Evolutionary conservation across 768 basidiomycete species (phyloP), one percentile per base, ranked within the genome.

Genomic region (Kondoa subrosea): DNA sequence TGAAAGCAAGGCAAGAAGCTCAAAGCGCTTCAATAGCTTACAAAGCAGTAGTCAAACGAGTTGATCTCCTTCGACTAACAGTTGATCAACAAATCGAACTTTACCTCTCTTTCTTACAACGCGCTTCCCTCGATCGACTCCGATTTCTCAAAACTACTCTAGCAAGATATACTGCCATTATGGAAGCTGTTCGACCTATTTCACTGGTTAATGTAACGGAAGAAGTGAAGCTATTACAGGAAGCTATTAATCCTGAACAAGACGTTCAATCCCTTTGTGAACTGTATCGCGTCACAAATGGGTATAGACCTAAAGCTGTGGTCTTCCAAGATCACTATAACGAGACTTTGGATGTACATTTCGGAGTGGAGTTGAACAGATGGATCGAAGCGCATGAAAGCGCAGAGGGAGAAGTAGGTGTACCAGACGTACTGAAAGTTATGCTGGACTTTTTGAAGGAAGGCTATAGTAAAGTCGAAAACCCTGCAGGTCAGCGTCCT

Each of bases 201-300:
- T 31, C 62, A 2, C 58, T 66, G 2, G 32, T 58, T 4, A 69
- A 50, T 1, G 57, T 34, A 17, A 34, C 66, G 2, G 68, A 69
- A 30, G 66, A 61, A 2, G 56, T n/a, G 2, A 57, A 58, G 4
- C 26, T 68, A 15, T 40, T 63, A 34, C 60, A 70, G n/a, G 71
- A 68, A 31, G 66, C 66, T 27, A 31, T 69, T 63, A 27, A 64
- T 40, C 29, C 66, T 17, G 63, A 65, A 26, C 21, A 59, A 27
- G 68, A 66, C 57, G 64, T 72, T 62, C 66, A 70, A 58, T 65
- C 67, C 56, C 65, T 71, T 56, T 66, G 59, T 25, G 71, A 70
- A 66, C 68, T 58, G 32, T 68, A 70, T 57, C 59, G 62, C 50
- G 66, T 61, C 33, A 66, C 57, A 16, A 56, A 32, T 33, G 61